Evolutionary conservation across 345 rosid species (phyloP).

Genomic region (Aethionema arabicum): DNA sequence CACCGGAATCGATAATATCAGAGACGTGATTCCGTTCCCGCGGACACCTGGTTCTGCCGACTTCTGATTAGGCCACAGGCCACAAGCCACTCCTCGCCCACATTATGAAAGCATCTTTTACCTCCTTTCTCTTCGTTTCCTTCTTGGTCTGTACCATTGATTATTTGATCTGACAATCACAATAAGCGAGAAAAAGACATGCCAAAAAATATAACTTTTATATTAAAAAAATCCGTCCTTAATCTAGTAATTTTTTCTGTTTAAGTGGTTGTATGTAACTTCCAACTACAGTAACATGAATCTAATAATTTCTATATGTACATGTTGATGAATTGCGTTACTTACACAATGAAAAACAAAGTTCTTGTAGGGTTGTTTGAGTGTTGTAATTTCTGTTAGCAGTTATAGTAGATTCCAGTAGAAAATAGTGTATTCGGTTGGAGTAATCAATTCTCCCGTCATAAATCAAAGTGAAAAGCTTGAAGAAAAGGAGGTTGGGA

Average conservation of each 20-base stretch:
- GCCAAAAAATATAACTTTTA: not conserved
- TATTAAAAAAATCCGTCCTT: not conserved
- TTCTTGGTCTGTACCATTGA: slow-evolving; percentile 17
- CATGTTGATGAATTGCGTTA: too few relatives aligned
- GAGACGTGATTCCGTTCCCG: slow-evolving; percentile 95
- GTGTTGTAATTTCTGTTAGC: too few relatives aligned
- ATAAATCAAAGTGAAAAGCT: too few relatives aligned
- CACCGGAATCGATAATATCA: slow-evolving; percentile 87
- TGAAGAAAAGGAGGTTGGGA: slow-evolving; percentile 3
- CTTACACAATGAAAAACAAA: too few relatives aligned
- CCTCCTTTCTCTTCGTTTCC: slow-evolving; percentile 6
- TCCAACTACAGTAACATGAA: too few relatives aligned
- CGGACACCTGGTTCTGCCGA: slow-evolving; percentile 91
- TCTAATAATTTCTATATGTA: too few relatives aligned
- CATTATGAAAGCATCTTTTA: slow-evolving; percentile 1
- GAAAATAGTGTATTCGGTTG: too few relatives aligned
- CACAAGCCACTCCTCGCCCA: not conserved
- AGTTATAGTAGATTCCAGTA: too few relatives aligned
- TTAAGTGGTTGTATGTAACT: too few relatives aligned
- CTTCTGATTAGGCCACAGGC: slow-evolving; percentile 39
- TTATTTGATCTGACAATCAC: not conserved
- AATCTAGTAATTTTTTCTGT: too few relatives aligned
- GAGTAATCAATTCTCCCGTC: too few relatives aligned
- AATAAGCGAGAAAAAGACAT: not conserved
- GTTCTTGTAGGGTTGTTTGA: too few relatives aligned